phyloP scores from a whole-genome alignment of 2,329 filamentous ascomycete species.

The Trichoderma sp. region DNA sequence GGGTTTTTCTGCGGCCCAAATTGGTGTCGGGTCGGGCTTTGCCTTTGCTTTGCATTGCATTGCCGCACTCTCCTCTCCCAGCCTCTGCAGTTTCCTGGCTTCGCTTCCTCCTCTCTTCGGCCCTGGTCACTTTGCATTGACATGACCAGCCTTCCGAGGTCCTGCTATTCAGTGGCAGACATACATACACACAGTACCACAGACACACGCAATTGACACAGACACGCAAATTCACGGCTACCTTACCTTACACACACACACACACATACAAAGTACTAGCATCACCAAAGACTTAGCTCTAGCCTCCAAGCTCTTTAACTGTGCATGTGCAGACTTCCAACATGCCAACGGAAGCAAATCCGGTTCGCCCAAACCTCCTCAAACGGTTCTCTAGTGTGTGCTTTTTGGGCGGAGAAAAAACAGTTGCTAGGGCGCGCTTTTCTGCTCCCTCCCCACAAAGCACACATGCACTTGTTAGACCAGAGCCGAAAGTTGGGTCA shows the following conservation, averaged over 20 bases:
- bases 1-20: neutral
- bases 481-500: neutral
- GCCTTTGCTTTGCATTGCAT: neutral
- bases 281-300: neutral
- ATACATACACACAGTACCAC: neutral
- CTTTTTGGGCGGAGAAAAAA: conserved; percentile 3
- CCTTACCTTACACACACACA: too few relatives aligned
- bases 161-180: neutral
- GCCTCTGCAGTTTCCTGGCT: conserved; percentile 16
- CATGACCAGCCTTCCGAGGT: neutral
- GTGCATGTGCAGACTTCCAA: neutral
- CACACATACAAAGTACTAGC: too few relatives aligned
- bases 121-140: neutral
- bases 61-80: neutral
- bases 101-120: neutral
- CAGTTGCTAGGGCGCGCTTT: too few relatives aligned
- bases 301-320: neutral
- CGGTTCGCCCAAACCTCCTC: conserved; percentile 4
- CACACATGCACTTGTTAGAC: conserved; percentile 5
- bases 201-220: conserved; percentile 14
- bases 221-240: neutral
- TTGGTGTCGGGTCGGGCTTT: neutral
- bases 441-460: too few relatives aligned
- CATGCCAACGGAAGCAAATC: conserved; percentile 8
- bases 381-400: neutral